phyloP scores from a whole-genome alignment of 139 green algal species.

The Haematococcus lacustris region DNA sequence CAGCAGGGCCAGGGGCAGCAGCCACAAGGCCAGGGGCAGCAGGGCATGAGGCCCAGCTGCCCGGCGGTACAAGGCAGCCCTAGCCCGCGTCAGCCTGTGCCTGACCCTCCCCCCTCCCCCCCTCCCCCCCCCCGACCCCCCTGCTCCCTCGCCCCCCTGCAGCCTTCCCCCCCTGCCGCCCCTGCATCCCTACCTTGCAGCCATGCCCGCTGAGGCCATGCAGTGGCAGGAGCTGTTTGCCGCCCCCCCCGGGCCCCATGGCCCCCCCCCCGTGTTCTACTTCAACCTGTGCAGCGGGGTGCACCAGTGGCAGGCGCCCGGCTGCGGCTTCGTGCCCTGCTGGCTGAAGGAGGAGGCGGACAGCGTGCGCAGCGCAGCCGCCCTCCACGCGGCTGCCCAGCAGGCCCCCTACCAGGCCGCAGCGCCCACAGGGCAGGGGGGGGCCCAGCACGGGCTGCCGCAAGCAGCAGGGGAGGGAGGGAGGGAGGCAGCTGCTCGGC shows the following conservation, averaged over 20 bases:
- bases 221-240: conserved; percentile 2
- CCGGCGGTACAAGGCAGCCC: too few relatives aligned
- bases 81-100: too few relatives aligned
- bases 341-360: not conserved
- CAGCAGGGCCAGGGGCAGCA: too few relatives aligned
- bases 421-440: too few relatives aligned
- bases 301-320: not conserved
- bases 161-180: not conserved
- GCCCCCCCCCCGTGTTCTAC: not conserved
- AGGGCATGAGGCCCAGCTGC: too few relatives aligned
- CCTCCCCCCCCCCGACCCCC: too few relatives aligned
- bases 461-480: too few relatives aligned
- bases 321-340: not conserved
- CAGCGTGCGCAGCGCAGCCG: not conserved
- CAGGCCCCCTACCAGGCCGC: not conserved
- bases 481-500: too few relatives aligned
- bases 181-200: not conserved
- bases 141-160: too few relatives aligned
- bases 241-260: not conserved
- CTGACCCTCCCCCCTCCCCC: too few relatives aligned
- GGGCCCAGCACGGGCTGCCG: too few relatives aligned
- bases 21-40: too few relatives aligned
- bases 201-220: not conserved
- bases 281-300: not conserved
- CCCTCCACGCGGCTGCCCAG: not conserved